Conservation (phyloP, 1,284 basidiomycete genomes). For the Rhodotorula mucilaginosa region DNA sequence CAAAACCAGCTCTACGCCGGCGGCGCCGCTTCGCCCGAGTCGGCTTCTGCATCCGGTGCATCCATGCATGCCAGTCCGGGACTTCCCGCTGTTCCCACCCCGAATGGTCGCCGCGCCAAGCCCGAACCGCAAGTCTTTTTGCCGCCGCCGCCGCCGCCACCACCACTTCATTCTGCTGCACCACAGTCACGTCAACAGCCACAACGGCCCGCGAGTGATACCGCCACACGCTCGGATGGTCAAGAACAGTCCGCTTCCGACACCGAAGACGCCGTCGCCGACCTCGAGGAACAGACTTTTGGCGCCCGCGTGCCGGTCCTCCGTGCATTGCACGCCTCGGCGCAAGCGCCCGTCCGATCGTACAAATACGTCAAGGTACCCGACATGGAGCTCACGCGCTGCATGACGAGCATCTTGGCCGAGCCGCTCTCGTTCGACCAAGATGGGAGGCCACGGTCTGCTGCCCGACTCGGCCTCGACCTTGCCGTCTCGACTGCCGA, state of each 20-base stretch:
- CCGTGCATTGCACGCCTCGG: conserved; percentile 26
- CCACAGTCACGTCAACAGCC: no score
- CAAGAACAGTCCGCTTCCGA: conserved; percentile 13
- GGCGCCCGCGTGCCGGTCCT: conserved; percentile 34
- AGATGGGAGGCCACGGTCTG: conserved; percentile 35
- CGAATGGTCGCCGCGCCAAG: background rate
- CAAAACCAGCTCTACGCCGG: background rate
- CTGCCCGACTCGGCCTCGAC: conserved; percentile 37
- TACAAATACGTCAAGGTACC: conserved; percentile 21
- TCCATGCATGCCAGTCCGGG: background rate
- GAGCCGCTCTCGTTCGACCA: conserved; percentile 35
- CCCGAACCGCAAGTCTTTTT: background rate
- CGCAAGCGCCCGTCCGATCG: conserved; percentile 6
- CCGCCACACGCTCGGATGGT: background rate
- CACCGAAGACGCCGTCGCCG: conserved; percentile 36
- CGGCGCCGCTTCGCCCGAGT: background rate
- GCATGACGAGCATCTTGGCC: conserved; percentile 38
- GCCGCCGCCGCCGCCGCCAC: background rate
- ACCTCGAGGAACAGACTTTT: conserved; percentile 37
- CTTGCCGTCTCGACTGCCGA: conserved; percentile 35
- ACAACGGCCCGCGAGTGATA: no score
- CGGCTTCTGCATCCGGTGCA: background rate
- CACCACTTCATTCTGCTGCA: background rate
- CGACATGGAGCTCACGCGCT: conserved; percentile 34
- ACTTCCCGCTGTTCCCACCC: background rate